Evolutionary conservation across 805 yeast genomes (phyloP), one percentile per base, ranked within the genome.

Genomic region (Monosporozyma solicola): DNA sequence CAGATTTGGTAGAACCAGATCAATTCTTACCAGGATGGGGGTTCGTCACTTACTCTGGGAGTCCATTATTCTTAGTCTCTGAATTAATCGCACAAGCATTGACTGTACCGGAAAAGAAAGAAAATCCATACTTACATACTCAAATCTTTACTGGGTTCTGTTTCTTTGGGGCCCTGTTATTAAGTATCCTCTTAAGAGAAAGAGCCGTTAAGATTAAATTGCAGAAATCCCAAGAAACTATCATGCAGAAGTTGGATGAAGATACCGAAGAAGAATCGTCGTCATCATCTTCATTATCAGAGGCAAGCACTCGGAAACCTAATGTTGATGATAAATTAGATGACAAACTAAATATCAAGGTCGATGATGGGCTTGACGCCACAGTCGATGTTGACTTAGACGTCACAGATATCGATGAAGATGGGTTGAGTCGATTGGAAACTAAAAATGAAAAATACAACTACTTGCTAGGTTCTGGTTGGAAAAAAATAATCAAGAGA

Each of bases 131-230:
- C 58, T 65, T 78, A 39, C 76, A 83, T 57, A 74, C 85, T 1
- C 88, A 83, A 60, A 72, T 82, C 1, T 82, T 81, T 62, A 76
- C 81, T 3, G 88, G 86, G 2, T 60, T 73, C 16, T 64, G 77
- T 48, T 77, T 75, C 56, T 61, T 76, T 16, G 66, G 65, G 11
- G 77, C 77, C 0, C 60, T 76, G 8, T 5, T 79, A 2, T 53
- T 80, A 29, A 65, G 77, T 52, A 54, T 79, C 1, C 67, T 79
- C 0, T 68, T 80, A 22, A 71, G 91, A 57, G 84, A 80, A 56
- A 43, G 11, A 22, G 24, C 46, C 24, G 25, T 43, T 4, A 20
- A 3, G 20, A 9, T 13, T 0, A 41, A 25, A 22, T 39, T 41
- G n/a, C n/a, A 41, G 10, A n/a, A 66, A 13, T 13, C 13, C 7